These are phyloP conservation scores for Puccinia hordei DNA, from an alignment of 1,284 basidiomycete species.

Conservation along the genomic window DNA sequence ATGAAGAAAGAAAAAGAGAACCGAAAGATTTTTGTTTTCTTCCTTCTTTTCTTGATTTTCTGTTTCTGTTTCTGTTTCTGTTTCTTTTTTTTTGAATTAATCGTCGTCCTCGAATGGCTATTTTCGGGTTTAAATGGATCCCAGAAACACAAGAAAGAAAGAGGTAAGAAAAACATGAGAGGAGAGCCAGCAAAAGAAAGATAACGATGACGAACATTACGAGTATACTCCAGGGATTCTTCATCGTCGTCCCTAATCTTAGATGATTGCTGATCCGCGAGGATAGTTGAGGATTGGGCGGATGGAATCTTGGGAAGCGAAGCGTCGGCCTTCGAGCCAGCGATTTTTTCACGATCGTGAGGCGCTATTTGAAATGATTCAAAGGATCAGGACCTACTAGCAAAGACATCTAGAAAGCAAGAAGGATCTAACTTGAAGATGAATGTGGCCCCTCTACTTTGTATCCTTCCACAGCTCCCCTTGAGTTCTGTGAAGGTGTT, in stretches of 20 bases:
- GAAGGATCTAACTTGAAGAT: constrained; percentile 13
- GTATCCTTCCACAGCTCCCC: background rate
- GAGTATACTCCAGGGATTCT: constrained; percentile 49
- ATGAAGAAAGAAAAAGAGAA: background rate
- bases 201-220: constrained; percentile 30
- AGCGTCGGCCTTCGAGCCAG: background rate
- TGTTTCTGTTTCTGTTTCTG: background rate
- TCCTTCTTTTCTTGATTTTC: background rate
- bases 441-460: background rate
- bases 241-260: constrained; percentile 45
- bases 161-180: background rate
- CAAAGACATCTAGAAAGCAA: too few relatives aligned
- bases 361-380: background rate
- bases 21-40: background rate
- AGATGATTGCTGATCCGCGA: background rate
- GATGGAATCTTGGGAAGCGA: background rate
- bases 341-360: background rate
- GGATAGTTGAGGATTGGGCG: background rate
- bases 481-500: background rate
- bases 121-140: background rate
- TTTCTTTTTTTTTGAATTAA: background rate
- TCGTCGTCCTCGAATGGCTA: constrained; percentile 37
- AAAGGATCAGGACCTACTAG: background rate
- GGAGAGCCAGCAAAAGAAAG: background rate
- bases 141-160: constrained; percentile 10